Base-by-base conservation (phyloP, 768 basidiomycete genomes). In the Kwoniella botswanensis region DNA sequence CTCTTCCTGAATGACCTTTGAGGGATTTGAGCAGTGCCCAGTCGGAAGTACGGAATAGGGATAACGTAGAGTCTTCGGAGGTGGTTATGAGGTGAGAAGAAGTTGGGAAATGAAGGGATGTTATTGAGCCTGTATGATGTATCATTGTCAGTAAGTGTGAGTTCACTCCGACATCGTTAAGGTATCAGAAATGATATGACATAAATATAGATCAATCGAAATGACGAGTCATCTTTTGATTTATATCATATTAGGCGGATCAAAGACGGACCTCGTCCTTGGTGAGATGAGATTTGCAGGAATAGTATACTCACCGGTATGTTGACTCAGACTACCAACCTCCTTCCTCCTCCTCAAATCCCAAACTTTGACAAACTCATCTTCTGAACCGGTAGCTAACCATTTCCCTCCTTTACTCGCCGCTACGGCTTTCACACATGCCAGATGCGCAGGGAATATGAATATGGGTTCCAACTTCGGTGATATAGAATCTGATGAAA, bases 281-380 rank as follows among this genome's bases (percentile, higher is more conserved):
- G 12, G 0, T 35, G 13, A 22, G 21, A 5, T 5, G 46, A 46
- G 46, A 12, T 26, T 3, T 22, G 4, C 52, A 65, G 4, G 17
- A 6, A 50, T 1, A 50, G 0, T 2, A 6, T 15, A 29, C 85
- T 70, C 74, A 95, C 95, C 96, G 86, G 93, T 88, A 81, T 98
- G 96, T 68, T 97, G 94, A 89, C 94, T 92, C 63, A 99, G 85
- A 56, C 92, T 93, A 42, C 97, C 97, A 63, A 99, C 88, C 83
- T 99, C 96, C 85, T 97, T 97, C 82, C 90, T 86, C 79, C 94
- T 86, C 65, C 90, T 87, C 70, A 99, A 83, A 85, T 98, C 94
- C 97, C 97, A 99, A 10, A 99, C 90, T 82, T 98, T 98, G 76
- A 98, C 85, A 60, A 95, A 92, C 83, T 98, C 97, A 80, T 99